phyloP scores from a whole-genome alignment of 345 rosid species.

The Excoecaria agallocha region DNA sequence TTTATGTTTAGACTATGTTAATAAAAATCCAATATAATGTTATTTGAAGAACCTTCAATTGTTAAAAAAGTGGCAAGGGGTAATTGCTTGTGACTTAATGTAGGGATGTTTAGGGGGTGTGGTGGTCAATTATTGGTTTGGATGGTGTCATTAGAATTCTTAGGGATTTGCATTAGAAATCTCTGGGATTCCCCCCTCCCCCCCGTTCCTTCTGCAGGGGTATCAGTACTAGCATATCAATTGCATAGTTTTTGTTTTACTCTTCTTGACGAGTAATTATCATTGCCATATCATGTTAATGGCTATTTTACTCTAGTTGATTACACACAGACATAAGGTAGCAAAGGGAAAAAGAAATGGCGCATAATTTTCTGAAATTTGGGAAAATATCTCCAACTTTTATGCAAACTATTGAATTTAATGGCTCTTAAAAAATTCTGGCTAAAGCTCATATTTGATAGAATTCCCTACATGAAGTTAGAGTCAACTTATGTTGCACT shows the following conservation, averaged over 20 bases:
- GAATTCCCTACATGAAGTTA: neutral
- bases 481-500: neutral
- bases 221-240: neutral
- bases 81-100: neutral
- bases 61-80: neutral
- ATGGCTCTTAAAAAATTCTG: neutral
- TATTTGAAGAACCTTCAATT: neutral
- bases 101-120: neutral
- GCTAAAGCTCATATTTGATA: neutral
- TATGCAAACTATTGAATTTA: neutral
- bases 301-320: neutral
- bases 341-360: neutral
- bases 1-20: neutral
- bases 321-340: neutral
- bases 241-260: neutral
- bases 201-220: neutral
- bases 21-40: neutral
- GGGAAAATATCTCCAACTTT: neutral
- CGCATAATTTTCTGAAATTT: no score
- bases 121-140: neutral
- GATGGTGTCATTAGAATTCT: neutral
- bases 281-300: neutral
- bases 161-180: neutral
- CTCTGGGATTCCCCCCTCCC: neutral
- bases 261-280: neutral